Conservation (phyloP, 805 yeast species). For the Lipomyces mesembrius region DNA sequence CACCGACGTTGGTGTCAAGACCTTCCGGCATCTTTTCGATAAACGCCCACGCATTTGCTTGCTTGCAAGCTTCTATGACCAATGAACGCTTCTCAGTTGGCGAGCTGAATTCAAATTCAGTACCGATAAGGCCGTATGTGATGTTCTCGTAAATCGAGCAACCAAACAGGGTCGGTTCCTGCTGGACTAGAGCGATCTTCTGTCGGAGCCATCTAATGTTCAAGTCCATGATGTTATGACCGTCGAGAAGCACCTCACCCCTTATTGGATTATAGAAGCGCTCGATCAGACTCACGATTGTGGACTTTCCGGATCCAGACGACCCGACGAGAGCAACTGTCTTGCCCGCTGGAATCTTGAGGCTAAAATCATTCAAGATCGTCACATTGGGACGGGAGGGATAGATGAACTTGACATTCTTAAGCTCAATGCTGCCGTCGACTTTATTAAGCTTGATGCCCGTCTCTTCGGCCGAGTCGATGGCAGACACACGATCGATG, state of each 20-base stretch:
- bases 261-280: conserved; percentile 80
- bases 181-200: conserved; percentile 88
- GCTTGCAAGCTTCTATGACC: conserved; percentile 51
- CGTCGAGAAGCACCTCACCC: conserved; percentile 82
- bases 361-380: conserved; percentile 73
- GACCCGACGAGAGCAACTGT: conserved; percentile 95
- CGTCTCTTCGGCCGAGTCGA: conserved; percentile 41
- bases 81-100: conserved; percentile 48
- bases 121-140: conserved; percentile 65
- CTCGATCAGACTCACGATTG: conserved; percentile 79
- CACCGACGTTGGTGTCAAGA: conserved; percentile 56
- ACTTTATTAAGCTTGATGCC: conserved; percentile 41
- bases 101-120: conserved; percentile 42
- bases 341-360: conserved; percentile 82
- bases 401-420: conserved; percentile 86
- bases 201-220: conserved; percentile 75
- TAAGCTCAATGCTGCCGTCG: conserved; percentile 73
- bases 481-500: conserved; percentile 48
- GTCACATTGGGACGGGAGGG: conserved; percentile 77
- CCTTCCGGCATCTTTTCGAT: conserved; percentile 58
- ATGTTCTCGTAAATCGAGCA: conserved; percentile 83
- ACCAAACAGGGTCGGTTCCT: conserved; percentile 91
- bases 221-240: conserved; percentile 72
- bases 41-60: conserved; percentile 59
- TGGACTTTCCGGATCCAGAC: conserved; percentile 93